phyloP scores from a whole-genome alignment of 768 basidiomycete species.

The Hericium erinaceus region DNA sequence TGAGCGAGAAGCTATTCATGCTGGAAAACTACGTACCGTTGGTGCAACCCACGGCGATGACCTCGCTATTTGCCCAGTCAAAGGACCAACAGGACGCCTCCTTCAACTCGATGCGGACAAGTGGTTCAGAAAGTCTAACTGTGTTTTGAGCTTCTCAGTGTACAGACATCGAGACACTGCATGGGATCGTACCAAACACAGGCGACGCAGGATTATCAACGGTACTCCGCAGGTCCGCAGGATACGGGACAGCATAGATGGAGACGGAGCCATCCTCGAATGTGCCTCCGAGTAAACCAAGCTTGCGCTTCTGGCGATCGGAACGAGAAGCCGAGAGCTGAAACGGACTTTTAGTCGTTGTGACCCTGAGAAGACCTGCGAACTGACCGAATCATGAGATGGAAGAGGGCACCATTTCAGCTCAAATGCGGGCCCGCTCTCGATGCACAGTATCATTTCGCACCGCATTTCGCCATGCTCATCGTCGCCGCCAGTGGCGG shows the following conservation, averaged over 20 bases:
- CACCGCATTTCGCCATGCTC: constrained; percentile 52
- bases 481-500: background rate
- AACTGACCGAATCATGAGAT: constrained; percentile 50
- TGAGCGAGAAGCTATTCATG: background rate
- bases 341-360: constrained; percentile 2
- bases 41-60: constrained; percentile 75
- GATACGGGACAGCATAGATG: constrained; percentile 74
- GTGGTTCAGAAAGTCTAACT: constrained; percentile 57
- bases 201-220: background rate
- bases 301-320: constrained; percentile 32
- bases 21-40: constrained; percentile 44
- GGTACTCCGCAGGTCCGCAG: constrained; percentile 34
- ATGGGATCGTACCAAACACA: constrained; percentile 3
- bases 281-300: constrained; percentile 77
- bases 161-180: background rate
- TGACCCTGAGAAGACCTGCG: background rate
- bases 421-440: constrained; percentile 71
- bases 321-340: too few species aligned
- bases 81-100: constrained; percentile 72
- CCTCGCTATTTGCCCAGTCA: constrained; percentile 85
- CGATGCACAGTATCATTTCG: constrained; percentile 78
- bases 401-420: constrained; percentile 93
- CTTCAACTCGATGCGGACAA: constrained; percentile 64
- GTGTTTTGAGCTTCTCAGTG: constrained; percentile 1
- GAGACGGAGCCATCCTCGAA: constrained; percentile 84